Conservation (phyloP, 2,329 filamentous ascomycete genomes). For the Conoideocrella luteorostrata region DNA sequence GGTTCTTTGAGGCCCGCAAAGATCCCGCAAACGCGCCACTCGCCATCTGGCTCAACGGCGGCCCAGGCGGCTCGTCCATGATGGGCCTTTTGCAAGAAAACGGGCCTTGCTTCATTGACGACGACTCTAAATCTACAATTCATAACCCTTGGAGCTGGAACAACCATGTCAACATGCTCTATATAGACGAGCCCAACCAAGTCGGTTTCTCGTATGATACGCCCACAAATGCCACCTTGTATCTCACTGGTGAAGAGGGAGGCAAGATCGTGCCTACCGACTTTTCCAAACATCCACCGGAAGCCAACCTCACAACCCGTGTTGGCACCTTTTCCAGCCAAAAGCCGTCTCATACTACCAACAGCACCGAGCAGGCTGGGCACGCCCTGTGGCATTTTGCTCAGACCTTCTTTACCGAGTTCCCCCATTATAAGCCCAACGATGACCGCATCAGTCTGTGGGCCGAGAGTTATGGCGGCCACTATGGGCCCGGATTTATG, state of each 20-base stretch:
- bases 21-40: slow-evolving; percentile 33
- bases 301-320: slow-evolving; percentile 29
- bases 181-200: slow-evolving; percentile 58
- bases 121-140: slow-evolving; percentile 44
- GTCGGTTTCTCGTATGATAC: slow-evolving; percentile 62
- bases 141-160: slow-evolving; percentile 61
- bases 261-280: slow-evolving; percentile 34
- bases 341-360: slow-evolving; percentile 24
- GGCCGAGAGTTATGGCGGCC: slow-evolving; percentile 63
- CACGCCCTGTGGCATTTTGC: slow-evolving; percentile 59
- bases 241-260: slow-evolving; percentile 42
- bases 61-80: slow-evolving; percentile 56
- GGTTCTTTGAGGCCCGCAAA: slow-evolving; percentile 42
- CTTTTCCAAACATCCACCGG: slow-evolving; percentile 30
- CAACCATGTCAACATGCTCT: slow-evolving; percentile 44
- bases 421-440: slow-evolving; percentile 50
- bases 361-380: slow-evolving; percentile 49
- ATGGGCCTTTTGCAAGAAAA: slow-evolving; percentile 57
- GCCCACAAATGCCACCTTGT: slow-evolving; percentile 54
- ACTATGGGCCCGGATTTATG: slow-evolving; percentile 61
- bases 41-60: slow-evolving; percentile 61
- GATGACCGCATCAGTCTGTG: slow-evolving; percentile 57
- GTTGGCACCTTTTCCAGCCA: slow-evolving; percentile 28
- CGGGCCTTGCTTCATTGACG: slow-evolving; percentile 44
- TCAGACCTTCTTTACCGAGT: slow-evolving; percentile 52